phyloP scores from a whole-genome alignment of 768 basidiomycete species.

The Pholiota conissans region DNA sequence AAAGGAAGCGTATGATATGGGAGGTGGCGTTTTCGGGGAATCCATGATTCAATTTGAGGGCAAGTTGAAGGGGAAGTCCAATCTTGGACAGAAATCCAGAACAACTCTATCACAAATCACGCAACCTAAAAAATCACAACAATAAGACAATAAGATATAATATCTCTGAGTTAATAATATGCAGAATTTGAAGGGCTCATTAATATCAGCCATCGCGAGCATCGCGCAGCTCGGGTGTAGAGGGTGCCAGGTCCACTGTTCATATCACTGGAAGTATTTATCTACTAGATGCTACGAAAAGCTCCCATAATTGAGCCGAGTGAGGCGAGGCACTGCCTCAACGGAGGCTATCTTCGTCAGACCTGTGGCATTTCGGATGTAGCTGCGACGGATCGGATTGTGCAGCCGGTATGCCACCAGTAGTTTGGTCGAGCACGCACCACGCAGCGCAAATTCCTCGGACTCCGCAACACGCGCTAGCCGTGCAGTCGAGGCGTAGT shows the following conservation, averaged over 20 bases:
- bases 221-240: not conserved
- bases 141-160: too few relatives aligned
- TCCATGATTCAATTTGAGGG: not conserved
- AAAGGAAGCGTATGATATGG: not conserved
- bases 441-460: not conserved
- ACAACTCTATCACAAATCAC: too few relatives aligned
- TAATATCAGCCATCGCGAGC: too few relatives aligned
- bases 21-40: constrained; percentile 10
- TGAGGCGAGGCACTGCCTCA: not conserved
- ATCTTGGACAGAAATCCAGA: too few relatives aligned
- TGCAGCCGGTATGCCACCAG: not conserved
- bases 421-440: not conserved
- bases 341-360: not conserved
- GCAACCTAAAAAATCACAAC: too few relatives aligned
- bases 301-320: not conserved
- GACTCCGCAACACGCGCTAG: not conserved
- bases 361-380: not conserved
- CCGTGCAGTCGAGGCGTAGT: not conserved
- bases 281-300: not conserved
- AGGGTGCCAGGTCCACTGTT: not conserved
- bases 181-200: too few relatives aligned
- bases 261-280: not conserved
- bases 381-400: not conserved
- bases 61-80: not conserved
- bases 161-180: too few relatives aligned